Conservation (phyloP, 257 asterid species). For the Nicotiana paniculata region DNA sequence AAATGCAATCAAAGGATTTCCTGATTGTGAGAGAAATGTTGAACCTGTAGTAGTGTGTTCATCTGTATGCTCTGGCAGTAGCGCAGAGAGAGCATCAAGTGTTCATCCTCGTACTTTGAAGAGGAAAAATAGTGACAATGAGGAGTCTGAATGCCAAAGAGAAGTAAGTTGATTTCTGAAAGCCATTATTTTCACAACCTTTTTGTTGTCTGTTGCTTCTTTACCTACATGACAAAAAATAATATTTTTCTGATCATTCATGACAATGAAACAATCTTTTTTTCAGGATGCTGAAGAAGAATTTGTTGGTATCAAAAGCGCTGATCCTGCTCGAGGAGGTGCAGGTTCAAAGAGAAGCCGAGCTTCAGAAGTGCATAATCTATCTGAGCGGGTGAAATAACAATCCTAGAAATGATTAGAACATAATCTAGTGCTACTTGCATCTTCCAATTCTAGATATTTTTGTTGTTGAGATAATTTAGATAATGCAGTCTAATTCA, state of each 20-base stretch:
- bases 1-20: slow-evolving; percentile 22
- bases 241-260: no score
- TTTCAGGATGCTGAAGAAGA: slow-evolving; percentile 74
- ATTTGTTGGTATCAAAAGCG: slow-evolving; percentile 47
- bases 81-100: slow-evolving; percentile 65
- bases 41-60: slow-evolving; percentile 72
- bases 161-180: slow-evolving; percentile 50
- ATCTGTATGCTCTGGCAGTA: slow-evolving; percentile 84
- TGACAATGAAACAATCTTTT: neutral
- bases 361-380: slow-evolving; percentile 95
- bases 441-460: neutral
- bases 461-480: neutral
- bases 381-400: slow-evolving; percentile 88
- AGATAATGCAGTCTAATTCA: slow-evolving; percentile 6
- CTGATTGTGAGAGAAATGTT: slow-evolving; percentile 37
- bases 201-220: neutral
- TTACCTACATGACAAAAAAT: neutral
- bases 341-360: slow-evolving; percentile 80
- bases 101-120: slow-evolving; percentile 51
- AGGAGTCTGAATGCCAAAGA: slow-evolving; percentile 60
- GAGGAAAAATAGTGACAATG: slow-evolving; percentile 51
- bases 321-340: slow-evolving; percentile 39
- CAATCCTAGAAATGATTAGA: neutral
- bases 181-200: neutral
- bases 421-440: neutral